These are phyloP conservation scores for Starmerella apis DNA, from an alignment of 805 yeast genomes.

Conservation along the genomic window DNA sequence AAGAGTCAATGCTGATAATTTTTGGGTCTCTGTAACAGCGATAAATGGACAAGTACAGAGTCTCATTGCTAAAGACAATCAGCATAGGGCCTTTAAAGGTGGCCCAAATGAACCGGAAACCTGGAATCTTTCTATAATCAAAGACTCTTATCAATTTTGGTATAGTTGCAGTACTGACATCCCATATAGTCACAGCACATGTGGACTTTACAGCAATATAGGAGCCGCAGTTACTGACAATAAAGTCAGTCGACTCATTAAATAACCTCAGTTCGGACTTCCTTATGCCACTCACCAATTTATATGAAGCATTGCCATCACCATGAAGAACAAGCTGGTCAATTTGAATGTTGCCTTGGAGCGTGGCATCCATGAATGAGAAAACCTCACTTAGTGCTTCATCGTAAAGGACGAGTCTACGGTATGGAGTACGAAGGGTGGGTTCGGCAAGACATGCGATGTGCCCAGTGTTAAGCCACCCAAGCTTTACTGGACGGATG, in stretches of 20 bases:
- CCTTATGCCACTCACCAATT: background rate
- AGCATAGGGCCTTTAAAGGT: background rate
- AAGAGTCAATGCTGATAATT: background rate
- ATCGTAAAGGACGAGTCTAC: background rate
- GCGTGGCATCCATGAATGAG: background rate
- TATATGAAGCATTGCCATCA: background rate
- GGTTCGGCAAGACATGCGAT: background rate
- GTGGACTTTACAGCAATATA: background rate
- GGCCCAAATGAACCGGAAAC: background rate
- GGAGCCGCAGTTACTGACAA: background rate
- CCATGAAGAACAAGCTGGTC: background rate
- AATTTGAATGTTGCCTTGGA: background rate
- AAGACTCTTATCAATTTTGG: background rate
- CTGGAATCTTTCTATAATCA: background rate
- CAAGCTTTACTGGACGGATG: background rate
- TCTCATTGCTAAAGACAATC: background rate
- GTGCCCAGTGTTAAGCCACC: background rate
- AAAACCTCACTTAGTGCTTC: background rate
- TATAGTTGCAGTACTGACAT: background rate
- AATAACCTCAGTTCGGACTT: background rate
- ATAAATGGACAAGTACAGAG: background rate
- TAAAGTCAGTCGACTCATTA: background rate
- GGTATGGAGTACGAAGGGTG: background rate
- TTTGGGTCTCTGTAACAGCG: background rate
- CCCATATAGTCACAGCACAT: background rate